Evolutionary conservation across 164 flowering plant genomes (phyloP), one percentile per base, ranked within the genome.

Genomic region (Brasenia schreberi): DNA sequence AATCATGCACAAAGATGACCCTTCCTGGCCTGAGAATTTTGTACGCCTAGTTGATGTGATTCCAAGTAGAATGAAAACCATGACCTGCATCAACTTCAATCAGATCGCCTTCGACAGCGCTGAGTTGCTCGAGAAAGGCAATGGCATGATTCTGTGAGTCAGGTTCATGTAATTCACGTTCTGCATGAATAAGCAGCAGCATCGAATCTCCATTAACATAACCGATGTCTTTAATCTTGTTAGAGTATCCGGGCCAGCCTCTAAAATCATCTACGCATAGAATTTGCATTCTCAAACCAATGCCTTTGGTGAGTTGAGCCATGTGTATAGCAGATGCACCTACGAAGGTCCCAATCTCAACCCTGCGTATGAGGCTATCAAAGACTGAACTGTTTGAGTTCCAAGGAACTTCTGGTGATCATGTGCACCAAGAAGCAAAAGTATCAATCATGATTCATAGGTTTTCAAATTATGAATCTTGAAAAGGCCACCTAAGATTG

Each of bases 271-370:
- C 96, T 17, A 89, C 43, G 76, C 96, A 87, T 23, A 89, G 72
- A 6, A 89, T 85, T 75, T 81, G 86, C 17, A 92, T 77, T 6
- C 69, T 12, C 62, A 86, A 77, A 0, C 87, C 87, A 68, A 85
- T 76, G n/a, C 61, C 19, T 23, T 75, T 74, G n/a, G 90, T 72
- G 64, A 84, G 33, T 59, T 73, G 73, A 45, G 80, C 86, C 92
- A 89, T 86, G 81, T 86, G 89, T 52, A 80, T 79, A 3, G 96
- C 85, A 9, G 96, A 88, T 19, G 96, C 91, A 9, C 96, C 96
- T 6, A 85, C 56, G 70, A 88, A 88, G 43, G 86, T 77, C 44
- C 95, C 95, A 27, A 86, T 79, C 44, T 88, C 95, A 69, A 85
- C 85, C 65, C 66, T 71, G 0, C 75, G 67, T 65, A 88, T 81